Conservation (phyloP, 148 eudicot species). For the Bassia scoparia region DNA sequence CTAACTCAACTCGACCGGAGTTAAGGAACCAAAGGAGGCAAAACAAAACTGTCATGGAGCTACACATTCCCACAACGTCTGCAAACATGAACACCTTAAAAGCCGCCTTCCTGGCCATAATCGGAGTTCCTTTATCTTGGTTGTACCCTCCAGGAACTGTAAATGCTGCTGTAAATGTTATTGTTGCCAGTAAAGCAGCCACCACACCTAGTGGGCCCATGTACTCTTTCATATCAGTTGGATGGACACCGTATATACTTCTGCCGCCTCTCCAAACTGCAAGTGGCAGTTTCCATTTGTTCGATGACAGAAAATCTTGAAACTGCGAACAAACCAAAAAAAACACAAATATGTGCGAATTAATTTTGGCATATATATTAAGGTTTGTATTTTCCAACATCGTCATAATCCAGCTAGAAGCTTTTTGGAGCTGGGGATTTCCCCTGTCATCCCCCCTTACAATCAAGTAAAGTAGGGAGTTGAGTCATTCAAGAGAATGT, state of each 20-base stretch:
- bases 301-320: background rate
- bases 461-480: too few relatives aligned
- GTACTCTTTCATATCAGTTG: background rate
- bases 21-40: background rate
- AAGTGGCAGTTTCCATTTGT: background rate
- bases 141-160: background rate
- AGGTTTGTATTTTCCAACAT: too few relatives aligned
- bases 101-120: background rate
- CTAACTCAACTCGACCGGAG: background rate
- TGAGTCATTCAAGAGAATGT: too few relatives aligned
- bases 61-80: background rate
- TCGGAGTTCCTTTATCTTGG: background rate
- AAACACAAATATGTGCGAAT: too few relatives aligned
- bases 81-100: background rate
- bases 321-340: background rate
- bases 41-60: background rate
- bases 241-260: background rate
- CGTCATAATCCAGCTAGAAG: too few relatives aligned
- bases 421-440: too few relatives aligned
- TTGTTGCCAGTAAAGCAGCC: constrained; percentile 7
- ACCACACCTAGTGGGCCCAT: background rate
- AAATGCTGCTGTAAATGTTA: constrained; percentile 9
- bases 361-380: too few relatives aligned
- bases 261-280: background rate
- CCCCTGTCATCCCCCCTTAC: too few relatives aligned